Conservation (phyloP, 1,284 basidiomycete genomes). For the Puccinia hordei region DNA sequence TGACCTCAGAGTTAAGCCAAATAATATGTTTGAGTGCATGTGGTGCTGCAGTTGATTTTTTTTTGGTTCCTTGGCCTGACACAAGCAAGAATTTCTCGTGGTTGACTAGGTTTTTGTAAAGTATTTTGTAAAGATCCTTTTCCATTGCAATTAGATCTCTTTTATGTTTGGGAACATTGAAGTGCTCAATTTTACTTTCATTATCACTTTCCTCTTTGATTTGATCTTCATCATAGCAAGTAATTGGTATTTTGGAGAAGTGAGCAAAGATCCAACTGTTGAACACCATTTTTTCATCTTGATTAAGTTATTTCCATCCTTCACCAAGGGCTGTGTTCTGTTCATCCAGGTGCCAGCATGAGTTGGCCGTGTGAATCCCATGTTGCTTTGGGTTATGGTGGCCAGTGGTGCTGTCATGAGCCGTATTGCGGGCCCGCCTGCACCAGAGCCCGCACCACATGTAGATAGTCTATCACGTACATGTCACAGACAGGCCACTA, state of each 20-base stretch:
- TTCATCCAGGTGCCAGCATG: no score
- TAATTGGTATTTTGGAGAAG: background rate
- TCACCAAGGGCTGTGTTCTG: background rate
- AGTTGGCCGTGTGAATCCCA: no score
- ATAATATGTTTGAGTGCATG: background rate
- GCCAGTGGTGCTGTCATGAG: no score
- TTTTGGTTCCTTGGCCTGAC: background rate
- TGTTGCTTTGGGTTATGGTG: no score
- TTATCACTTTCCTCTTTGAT: background rate
- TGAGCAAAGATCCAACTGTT: background rate
- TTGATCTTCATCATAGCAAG: background rate
- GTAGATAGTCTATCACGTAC: no score
- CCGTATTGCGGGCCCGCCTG: no score
- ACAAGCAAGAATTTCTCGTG: slow-evolving; percentile 4
- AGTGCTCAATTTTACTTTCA: background rate
- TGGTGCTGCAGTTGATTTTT: no score
- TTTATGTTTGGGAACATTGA: background rate
- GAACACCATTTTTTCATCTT: background rate
- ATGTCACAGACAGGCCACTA: no score
- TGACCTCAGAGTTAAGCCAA: background rate
- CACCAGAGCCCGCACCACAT: no score
- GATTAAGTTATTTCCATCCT: background rate
- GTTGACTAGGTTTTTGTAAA: background rate
- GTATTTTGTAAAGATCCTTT: background rate
- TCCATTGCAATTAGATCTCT: background rate